Evolutionary conservation across 164 flowering plant species (phyloP).

Genomic region (Euptelea pleiosperma): DNA sequence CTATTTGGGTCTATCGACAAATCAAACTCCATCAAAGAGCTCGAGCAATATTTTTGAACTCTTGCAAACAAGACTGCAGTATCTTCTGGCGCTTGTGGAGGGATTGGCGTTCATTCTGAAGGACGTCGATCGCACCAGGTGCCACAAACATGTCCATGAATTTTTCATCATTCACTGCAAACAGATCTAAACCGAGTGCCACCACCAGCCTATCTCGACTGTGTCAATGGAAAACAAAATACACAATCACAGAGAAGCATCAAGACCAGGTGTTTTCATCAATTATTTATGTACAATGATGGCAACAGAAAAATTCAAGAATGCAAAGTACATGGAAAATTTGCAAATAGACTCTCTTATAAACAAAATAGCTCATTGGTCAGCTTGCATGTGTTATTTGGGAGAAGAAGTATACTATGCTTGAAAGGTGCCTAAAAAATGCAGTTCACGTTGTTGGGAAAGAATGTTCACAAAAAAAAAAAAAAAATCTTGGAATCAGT

Average conservation of each 20-base stretch:
- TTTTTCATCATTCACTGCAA: constrained; percentile 86
- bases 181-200: constrained; percentile 78
- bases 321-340: too few species aligned
- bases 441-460: too few species aligned
- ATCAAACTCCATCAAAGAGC: constrained; percentile 39
- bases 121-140: constrained; percentile 79
- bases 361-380: too few species aligned
- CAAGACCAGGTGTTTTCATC: neutral
- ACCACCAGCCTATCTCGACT: constrained; percentile 85
- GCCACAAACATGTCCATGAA: constrained; percentile 99
- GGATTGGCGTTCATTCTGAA: constrained; percentile 69
- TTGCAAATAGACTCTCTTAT: too few species aligned
- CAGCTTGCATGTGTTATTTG: too few species aligned
- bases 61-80: constrained; percentile 83
- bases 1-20: neutral
- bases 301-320: too few species aligned
- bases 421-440: too few species aligned
- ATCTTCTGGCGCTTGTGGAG: constrained; percentile 89
- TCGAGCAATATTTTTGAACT: constrained; percentile 78
- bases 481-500: too few species aligned
- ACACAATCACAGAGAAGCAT: neutral
- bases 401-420: too few species aligned
- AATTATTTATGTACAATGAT: too few species aligned
- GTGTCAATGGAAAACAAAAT: constrained; percentile 7
- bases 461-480: too few species aligned